Conservation (phyloP, 345 rosid genomes). For the Dipteronia dyeriana region DNA sequence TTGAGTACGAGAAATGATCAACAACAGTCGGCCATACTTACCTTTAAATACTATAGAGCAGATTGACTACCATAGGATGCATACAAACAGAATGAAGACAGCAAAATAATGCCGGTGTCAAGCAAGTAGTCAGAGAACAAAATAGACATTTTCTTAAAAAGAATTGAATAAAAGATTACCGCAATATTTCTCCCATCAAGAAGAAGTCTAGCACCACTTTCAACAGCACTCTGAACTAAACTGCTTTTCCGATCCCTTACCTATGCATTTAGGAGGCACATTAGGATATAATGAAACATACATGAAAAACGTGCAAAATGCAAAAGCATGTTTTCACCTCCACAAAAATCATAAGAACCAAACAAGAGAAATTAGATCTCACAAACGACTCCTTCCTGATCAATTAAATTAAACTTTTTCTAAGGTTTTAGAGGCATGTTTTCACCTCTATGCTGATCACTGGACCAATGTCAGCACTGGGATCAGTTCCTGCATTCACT, state of each 20-base stretch:
- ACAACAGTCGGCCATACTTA: not conserved
- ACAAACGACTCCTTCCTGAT: not conserved
- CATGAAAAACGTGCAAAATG: not conserved
- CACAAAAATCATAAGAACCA: not conserved
- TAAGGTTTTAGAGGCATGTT: constrained; percentile 2
- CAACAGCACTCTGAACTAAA: constrained; percentile 36
- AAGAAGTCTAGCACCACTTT: constrained; percentile 39
- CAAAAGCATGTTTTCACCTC: constrained; percentile 22
- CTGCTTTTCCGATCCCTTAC: constrained; percentile 34
- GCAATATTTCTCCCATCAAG: constrained; percentile 41
- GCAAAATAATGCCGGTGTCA: not conserved
- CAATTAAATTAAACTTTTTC: constrained; percentile 14
- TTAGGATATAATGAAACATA: constrained; percentile 4
- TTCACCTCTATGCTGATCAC: constrained; percentile 43
- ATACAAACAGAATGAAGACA: not conserved
- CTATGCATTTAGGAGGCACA: constrained; percentile 24
- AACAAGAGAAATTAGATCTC: constrained; percentile 5
- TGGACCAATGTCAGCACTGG: constrained; percentile 41
- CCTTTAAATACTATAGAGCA: constrained; percentile 6
- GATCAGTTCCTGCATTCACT: constrained; percentile 42
- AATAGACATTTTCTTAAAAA: constrained; percentile 11
- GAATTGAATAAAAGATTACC: constrained; percentile 23
- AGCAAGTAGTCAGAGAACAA: constrained; percentile 2
- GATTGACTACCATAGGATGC: constrained; percentile 9
- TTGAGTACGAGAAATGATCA: not conserved